phyloP scores from a whole-genome alignment of 345 rosid species.

The Geranium brycei region DNA sequence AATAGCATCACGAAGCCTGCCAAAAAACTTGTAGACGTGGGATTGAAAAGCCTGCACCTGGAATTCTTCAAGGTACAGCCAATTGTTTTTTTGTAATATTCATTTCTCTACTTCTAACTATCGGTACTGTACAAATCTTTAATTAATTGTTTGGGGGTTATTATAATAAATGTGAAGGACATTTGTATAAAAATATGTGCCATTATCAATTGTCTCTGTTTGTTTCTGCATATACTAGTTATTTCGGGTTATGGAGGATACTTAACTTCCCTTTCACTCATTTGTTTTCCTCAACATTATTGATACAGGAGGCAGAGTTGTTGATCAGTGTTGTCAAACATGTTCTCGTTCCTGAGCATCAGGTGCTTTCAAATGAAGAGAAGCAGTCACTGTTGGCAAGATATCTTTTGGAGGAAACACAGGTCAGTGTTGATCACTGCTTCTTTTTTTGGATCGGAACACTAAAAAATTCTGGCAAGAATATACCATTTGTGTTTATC shows the following conservation, averaged over 20 bases:
- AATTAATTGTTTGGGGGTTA: too few relatives aligned
- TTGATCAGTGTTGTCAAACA: slow-evolving; percentile 40
- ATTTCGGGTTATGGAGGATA: too few relatives aligned
- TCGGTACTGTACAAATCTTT: too few relatives aligned
- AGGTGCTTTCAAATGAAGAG: slow-evolving; percentile 33
- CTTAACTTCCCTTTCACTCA: too few relatives aligned
- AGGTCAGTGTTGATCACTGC: slow-evolving; percentile 14
- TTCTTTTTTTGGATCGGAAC: background rate
- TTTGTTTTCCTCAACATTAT: background rate
- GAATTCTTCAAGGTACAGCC: slow-evolving; percentile 69
- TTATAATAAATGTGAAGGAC: too few relatives aligned
- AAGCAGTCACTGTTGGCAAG: slow-evolving; percentile 36
- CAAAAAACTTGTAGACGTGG: slow-evolving; percentile 39
- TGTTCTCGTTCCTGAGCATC: slow-evolving; percentile 35
- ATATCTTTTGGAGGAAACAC: slow-evolving; percentile 43
- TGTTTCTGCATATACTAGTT: too few relatives aligned
- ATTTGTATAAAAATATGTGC: too few relatives aligned
- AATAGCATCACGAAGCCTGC: slow-evolving; percentile 74
- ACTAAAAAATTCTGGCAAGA: too few relatives aligned
- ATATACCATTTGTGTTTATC: too few relatives aligned
- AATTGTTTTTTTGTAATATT: background rate
- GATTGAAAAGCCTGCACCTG: slow-evolving; percentile 42
- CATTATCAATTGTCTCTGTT: slow-evolving; percentile 11
- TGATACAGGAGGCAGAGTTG: slow-evolving; percentile 39
- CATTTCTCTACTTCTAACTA: too few relatives aligned